Evolutionary conservation across 2,329 filamentous ascomycete genomes (phyloP).

Genomic region (Neoascochyta sp.): DNA sequence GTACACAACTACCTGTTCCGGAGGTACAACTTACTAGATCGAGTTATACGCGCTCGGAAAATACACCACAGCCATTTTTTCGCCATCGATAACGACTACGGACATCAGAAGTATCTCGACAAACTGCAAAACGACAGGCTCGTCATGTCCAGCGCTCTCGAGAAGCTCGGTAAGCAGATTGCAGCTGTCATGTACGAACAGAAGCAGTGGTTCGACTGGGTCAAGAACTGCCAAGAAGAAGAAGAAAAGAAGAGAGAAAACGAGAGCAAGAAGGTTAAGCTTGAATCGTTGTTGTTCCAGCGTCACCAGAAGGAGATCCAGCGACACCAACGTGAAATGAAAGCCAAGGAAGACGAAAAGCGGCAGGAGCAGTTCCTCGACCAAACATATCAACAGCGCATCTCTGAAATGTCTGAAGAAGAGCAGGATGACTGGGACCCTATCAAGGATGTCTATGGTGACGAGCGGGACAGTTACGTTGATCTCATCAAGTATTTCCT

Average conservation of each 20-base stretch:
- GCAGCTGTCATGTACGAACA: constrained; percentile 46
- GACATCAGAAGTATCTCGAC: constrained; percentile 43
- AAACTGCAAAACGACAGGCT: constrained; percentile 38
- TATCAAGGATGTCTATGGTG: constrained; percentile 47
- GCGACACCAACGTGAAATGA: constrained; percentile 39
- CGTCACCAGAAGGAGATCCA: constrained; percentile 47
- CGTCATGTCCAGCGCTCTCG: constrained; percentile 40
- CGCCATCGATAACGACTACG: constrained; percentile 43
- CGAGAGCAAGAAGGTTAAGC: constrained; percentile 50
- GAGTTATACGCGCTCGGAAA: constrained; percentile 43
- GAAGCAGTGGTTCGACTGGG: constrained; percentile 51
- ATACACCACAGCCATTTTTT: constrained; percentile 45
- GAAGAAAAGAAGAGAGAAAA: constrained; percentile 47
- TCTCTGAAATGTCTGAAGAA: constrained; percentile 37
- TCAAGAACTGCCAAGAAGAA: constrained; percentile 44
- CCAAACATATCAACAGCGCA: constrained; percentile 41
- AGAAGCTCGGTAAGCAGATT: constrained; percentile 43
- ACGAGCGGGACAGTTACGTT: constrained; percentile 45
- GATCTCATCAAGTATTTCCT: constrained; percentile 47
- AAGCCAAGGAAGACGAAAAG: constrained; percentile 42
- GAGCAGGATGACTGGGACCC: constrained; percentile 47
- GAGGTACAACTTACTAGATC: constrained; percentile 38
- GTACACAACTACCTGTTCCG: constrained; percentile 44
- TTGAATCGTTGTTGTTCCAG: constrained; percentile 48
- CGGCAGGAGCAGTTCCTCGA: constrained; percentile 47